Evolutionary conservation across 2,329 filamentous ascomycete species (phyloP).

Genomic region (Xylariaceae sp.): DNA sequence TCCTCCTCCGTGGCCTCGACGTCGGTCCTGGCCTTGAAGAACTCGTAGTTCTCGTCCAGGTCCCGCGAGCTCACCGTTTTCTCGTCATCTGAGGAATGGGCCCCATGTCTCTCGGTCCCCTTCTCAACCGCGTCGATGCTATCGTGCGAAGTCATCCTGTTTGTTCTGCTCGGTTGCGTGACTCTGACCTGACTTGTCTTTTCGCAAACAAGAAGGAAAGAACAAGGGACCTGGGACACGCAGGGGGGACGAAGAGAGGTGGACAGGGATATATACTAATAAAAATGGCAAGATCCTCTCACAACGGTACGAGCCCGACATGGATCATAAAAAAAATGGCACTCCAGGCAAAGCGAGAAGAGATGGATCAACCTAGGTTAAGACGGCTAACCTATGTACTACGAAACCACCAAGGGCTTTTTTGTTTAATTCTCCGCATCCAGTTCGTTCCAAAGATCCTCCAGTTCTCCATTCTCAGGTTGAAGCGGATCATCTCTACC

Average conservation of each 20-base stretch:
- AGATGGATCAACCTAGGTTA: too few species aligned
- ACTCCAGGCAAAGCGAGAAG: too few species aligned
- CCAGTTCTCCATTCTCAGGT: conserved; percentile 2
- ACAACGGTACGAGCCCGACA: too few species aligned
- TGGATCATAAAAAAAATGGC: too few species aligned
- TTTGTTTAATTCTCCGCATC: conserved; percentile 2
- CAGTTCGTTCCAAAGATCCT: not conserved
- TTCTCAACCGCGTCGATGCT: conserved; percentile 7
- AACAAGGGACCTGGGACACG: not conserved
- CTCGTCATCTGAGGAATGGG: conserved; percentile 5
- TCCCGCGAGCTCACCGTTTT: conserved; percentile 17
- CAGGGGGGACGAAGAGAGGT: not conserved
- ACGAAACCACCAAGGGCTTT: too few species aligned
- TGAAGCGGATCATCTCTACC: not conserved
- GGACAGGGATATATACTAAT: too few species aligned
- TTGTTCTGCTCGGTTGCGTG: not conserved
- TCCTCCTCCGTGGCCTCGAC: conserved; percentile 25
- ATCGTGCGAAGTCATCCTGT: conserved; percentile 13
- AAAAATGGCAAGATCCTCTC: too few species aligned
- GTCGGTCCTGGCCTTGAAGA: conserved; percentile 24
- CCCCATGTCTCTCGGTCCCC: not conserved
- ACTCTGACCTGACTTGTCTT: not conserved
- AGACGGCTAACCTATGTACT: too few species aligned
- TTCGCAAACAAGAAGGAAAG: not conserved
- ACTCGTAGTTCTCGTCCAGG: conserved; percentile 30